Conservation (phyloP, 2,329 filamentous ascomycete genomes). For the Elsinoe fawcettii region DNA sequence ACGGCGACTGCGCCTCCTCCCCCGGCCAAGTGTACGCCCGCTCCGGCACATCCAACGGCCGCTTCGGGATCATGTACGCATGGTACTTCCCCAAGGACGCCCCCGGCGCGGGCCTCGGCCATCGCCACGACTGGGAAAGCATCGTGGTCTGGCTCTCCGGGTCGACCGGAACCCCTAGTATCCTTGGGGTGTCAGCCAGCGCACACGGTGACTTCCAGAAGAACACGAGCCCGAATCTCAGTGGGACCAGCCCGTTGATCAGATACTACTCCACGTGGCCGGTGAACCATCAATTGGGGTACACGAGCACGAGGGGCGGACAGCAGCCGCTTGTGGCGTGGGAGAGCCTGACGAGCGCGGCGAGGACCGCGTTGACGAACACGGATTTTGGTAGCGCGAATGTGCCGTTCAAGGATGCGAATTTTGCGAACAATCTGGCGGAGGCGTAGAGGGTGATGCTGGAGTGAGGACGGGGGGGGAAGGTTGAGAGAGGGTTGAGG, state of each 20-base stretch:
- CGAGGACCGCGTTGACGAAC: conserved; percentile 36
- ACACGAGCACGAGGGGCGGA: conserved; percentile 36
- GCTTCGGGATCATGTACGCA: conserved; percentile 46
- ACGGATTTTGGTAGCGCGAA: conserved; percentile 42
- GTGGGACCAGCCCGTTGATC: conserved; percentile 39
- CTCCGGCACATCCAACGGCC: conserved; percentile 33
- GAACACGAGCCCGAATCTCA: conserved; percentile 35
- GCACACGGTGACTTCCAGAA: conserved; percentile 46
- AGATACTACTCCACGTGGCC: conserved; percentile 44
- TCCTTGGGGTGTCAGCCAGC: conserved; percentile 46
- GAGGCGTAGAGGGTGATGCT: neutral
- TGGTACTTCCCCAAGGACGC: conserved; percentile 48
- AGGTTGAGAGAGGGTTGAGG: too few species aligned
- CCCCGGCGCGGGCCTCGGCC: conserved; percentile 39
- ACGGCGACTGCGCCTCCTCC: conserved; percentile 36
- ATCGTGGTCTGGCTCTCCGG: conserved; percentile 45
- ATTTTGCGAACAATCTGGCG: conserved; percentile 41
- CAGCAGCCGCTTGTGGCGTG: conserved; percentile 43
- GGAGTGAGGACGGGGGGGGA: neutral
- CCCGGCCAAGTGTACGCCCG: conserved; percentile 48
- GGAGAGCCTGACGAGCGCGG: conserved; percentile 41
- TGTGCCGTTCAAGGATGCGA: conserved; percentile 42
- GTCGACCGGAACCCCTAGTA: conserved; percentile 33
- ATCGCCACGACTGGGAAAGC: conserved; percentile 52
- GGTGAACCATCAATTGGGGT: conserved; percentile 40